Evolutionary conservation across 768 basidiomycete genomes (phyloP).

Genomic region (Tulasnella calospora): DNA sequence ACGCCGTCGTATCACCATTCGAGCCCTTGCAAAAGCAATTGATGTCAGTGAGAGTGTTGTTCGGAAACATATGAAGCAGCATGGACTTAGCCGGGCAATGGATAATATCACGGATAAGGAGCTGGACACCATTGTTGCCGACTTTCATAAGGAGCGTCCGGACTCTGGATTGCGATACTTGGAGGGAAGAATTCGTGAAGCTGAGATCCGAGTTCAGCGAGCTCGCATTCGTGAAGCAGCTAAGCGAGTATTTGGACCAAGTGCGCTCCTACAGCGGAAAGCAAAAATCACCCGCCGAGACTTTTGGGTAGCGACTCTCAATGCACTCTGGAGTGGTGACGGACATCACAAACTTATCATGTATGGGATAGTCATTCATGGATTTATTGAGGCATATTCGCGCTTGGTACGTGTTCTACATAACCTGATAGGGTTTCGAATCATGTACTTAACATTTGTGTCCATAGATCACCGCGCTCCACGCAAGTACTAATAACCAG

Average conservation of each 20-base stretch:
- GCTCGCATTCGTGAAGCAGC: neutral
- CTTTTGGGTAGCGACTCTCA: neutral
- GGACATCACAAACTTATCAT: too few relatives aligned
- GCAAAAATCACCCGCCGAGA: neutral
- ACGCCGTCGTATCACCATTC: neutral
- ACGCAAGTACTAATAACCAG: neutral
- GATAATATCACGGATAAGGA: neutral
- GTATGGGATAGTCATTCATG: slow-evolving; percentile 36
- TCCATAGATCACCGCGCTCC: neutral
- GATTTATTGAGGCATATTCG: neutral
- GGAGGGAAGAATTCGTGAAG: neutral
- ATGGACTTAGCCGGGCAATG: neutral
- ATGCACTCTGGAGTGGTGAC: too few relatives aligned
- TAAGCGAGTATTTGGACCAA: neutral
- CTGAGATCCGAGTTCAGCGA: neutral
- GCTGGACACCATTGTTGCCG: neutral
- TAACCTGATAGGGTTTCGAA: too few relatives aligned
- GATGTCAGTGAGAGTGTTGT: neutral
- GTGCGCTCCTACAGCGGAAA: neutral
- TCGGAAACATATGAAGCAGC: neutral
- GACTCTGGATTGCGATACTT: neutral
- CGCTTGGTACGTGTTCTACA: neutral
- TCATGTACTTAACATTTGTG: too few relatives aligned
- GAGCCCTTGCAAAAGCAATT: neutral
- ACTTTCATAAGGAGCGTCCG: neutral